Conservation (phyloP, 352 stramenopile species). For the Phytophthora crassamura region DNA sequence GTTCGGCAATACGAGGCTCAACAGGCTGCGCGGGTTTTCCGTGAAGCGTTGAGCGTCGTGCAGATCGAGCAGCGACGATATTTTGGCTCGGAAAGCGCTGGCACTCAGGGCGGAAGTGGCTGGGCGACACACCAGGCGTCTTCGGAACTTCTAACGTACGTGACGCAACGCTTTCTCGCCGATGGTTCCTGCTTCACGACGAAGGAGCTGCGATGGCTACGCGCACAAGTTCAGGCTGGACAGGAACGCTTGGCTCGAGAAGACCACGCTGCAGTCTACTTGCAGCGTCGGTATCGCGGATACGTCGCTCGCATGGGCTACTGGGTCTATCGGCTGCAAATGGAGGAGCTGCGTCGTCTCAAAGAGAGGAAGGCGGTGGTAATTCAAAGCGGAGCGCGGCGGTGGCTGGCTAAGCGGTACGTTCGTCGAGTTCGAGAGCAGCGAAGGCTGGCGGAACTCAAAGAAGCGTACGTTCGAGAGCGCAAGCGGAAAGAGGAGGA, state of each 20-base stretch:
- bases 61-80: conserved; percentile 58
- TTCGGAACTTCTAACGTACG: conserved; percentile 58
- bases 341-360: conserved; percentile 37
- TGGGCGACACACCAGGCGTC: conserved; percentile 34
- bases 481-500: conserved; percentile 63
- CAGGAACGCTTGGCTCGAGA: conserved; percentile 45
- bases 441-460: conserved; percentile 50
- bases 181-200: conserved; percentile 39
- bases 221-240: conserved; percentile 41
- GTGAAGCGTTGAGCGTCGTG: conserved; percentile 45
- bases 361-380: conserved; percentile 39
- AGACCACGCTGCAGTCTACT: conserved; percentile 49
- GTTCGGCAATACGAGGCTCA: conserved; percentile 55
- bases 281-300: conserved; percentile 66
- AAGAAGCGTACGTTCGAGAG: conserved; percentile 66
- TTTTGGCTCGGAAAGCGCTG: conserved; percentile 30
- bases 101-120: conserved; percentile 7
- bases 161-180: conserved; percentile 50
- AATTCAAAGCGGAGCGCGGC: conserved; percentile 46
- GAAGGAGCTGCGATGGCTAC: conserved; percentile 54
- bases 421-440: conserved; percentile 40
- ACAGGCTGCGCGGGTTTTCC: conserved; percentile 42
- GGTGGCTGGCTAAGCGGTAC: conserved; percentile 45
- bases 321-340: conserved; percentile 46
- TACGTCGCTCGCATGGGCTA: conserved; percentile 50